Evolutionary conservation across 352 stramenopile species (phyloP), one percentile per base, ranked within the genome.

Genomic region (Globisporangium irregulare): DNA sequence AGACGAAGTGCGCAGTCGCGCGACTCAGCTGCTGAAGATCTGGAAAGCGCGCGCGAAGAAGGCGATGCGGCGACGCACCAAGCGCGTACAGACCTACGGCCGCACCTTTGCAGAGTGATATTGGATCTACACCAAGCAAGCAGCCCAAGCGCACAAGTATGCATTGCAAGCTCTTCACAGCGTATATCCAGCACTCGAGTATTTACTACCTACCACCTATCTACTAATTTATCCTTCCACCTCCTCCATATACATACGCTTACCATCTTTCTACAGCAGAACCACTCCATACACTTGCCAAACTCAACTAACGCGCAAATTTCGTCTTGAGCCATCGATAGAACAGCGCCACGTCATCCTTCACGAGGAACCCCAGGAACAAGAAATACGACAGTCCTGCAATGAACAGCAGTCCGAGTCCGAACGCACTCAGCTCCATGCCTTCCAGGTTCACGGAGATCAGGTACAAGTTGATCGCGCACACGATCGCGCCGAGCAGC

Each of bases 381-480:
- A 75, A 82, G 58, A 94, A 90, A 67, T 94, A 92, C 24, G 78
- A 71, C 12, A 64, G 72, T n/a, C 82, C 85, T 1, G 71, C 69
- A 36, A 66, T 43, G 10, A 70, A 27, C 10, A 93, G 48, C 32
- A 71, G 46, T 3, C 68, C 53, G 9, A 89, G 71, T 14, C 71
- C 77, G 12, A 79, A 41, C 1, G 56, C 24, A 5, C 77, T 74
- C 9, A 93, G 70, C 12, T 70, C 70, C 72, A 91, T 75, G 53
- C 60, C 74, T 61, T 81, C 75, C 22, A 92, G 71, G 66, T 91
- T 91, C 34, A 80, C 82, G 48, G 83, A 79, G 54, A 93, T 80
- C 61, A 93, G 73, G 76, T 91, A 92, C 60, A 94, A 67, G 63
- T 94, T 93, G 72, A 92, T 89, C 51, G 81, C 65, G 55, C 84